Conservation (phyloP, 768 basidiomycete species). For the Tulasnella sp. region DNA sequence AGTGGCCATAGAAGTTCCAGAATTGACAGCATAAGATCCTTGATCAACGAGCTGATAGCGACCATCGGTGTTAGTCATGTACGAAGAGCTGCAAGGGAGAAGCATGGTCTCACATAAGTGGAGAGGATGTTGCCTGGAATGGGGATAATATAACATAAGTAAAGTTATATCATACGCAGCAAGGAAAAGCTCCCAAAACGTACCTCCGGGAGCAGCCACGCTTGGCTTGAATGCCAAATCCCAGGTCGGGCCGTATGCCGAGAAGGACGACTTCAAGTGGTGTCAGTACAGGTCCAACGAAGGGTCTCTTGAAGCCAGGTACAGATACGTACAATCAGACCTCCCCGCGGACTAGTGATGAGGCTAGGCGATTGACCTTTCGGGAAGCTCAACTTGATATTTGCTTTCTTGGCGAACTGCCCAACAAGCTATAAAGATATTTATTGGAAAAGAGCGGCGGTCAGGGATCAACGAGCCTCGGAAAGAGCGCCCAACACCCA, state of each 20-base stretch:
- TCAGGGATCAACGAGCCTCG: background rate
- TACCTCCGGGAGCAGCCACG: slow-evolving; percentile 34
- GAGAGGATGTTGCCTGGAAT: slow-evolving; percentile 28
- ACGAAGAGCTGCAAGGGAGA: background rate
- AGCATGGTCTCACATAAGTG: background rate
- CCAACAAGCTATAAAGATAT: slow-evolving; percentile 32
- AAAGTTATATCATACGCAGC: background rate
- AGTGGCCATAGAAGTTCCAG: slow-evolving; percentile 30
- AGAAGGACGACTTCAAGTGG: slow-evolving; percentile 30
- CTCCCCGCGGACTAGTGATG: slow-evolving; percentile 58
- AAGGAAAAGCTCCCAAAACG: background rate
- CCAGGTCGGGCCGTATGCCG: slow-evolving; percentile 38
- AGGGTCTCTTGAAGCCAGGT: slow-evolving; percentile 33
- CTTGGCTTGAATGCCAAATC: slow-evolving; percentile 35
- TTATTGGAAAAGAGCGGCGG: slow-evolving; percentile 29
- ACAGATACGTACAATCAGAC: slow-evolving; percentile 35
- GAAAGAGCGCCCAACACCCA: background rate
- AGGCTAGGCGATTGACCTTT: slow-evolving; percentile 41
- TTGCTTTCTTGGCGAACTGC: slow-evolving; percentile 43
- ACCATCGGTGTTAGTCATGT: background rate
- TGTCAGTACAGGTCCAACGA: background rate
- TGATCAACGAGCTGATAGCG: slow-evolving; percentile 16
- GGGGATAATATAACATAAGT: background rate
- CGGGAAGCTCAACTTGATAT: slow-evolving; percentile 48
- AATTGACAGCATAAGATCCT: slow-evolving; percentile 20